Conservation (phyloP, 352 stramenopile genomes). For the Pythium myriotylum region DNA sequence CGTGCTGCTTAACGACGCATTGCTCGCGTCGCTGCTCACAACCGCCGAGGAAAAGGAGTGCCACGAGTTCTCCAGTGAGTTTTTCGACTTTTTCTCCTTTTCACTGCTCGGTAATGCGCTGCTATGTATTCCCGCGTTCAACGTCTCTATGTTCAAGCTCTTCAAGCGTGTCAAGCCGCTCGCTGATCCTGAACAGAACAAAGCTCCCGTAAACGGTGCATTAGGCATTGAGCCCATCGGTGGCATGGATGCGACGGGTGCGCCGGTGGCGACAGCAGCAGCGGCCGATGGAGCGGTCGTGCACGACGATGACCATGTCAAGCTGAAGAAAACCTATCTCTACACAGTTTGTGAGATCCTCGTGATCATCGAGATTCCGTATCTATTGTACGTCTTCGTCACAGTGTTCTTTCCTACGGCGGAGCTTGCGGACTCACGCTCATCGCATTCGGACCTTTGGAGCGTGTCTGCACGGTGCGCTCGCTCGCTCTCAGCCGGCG, state of each 20-base stretch:
- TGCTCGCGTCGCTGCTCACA: slow-evolving; percentile 48
- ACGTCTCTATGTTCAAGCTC: slow-evolving; percentile 56
- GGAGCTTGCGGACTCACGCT: slow-evolving; percentile 8
- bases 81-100: slow-evolving; percentile 71
- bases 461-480: slow-evolving; percentile 45
- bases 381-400: slow-evolving; percentile 59
- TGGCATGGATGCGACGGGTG: slow-evolving; percentile 19
- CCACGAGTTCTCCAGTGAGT: slow-evolving; percentile 56
- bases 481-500: slow-evolving; percentile 15
- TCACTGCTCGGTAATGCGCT: slow-evolving; percentile 62
- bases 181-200: slow-evolving; percentile 25
- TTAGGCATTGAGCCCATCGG: slow-evolving; percentile 27
- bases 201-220: slow-evolving; percentile 15
- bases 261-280: slow-evolving; percentile 34
- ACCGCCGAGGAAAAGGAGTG: slow-evolving; percentile 35
- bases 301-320: slow-evolving; percentile 51
- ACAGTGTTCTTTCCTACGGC: slow-evolving; percentile 41
- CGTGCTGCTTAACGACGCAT: slow-evolving; percentile 47
- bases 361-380: slow-evolving; percentile 78
- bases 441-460: slow-evolving; percentile 35
- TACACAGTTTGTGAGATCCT: slow-evolving; percentile 78
- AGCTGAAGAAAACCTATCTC: slow-evolving; percentile 69
- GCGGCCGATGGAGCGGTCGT: slow-evolving; percentile 38
- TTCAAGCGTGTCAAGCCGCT: slow-evolving; percentile 39
- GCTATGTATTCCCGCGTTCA: slow-evolving; percentile 70